These are phyloP conservation scores for Rhodomyrtus psidioides DNA, from an alignment of 441 rosid species.

Conservation along the genomic window DNA sequence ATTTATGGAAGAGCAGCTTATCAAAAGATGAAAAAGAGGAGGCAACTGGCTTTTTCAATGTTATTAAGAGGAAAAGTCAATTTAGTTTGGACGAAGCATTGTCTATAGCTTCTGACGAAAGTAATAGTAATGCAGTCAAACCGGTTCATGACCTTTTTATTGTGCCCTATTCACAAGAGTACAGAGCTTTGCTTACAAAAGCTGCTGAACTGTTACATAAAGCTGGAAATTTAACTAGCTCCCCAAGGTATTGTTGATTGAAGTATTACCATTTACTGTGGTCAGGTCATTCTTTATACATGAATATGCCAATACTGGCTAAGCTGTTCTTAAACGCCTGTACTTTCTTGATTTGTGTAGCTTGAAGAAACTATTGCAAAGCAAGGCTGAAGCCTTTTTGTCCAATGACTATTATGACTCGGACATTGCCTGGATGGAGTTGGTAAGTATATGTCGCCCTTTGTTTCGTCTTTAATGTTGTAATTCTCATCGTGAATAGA, in stretches of 20 bases:
- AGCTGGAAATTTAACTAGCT: slow-evolving; percentile 77
- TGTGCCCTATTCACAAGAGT: slow-evolving; percentile 66
- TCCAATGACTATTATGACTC: slow-evolving; percentile 90
- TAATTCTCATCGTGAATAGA: background rate
- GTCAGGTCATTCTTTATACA: background rate
- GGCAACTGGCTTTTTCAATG: slow-evolving; percentile 71
- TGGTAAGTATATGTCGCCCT: slow-evolving; percentile 41
- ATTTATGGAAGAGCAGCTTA: slow-evolving; percentile 55
- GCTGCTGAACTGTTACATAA: slow-evolving; percentile 73
- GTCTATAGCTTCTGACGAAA: slow-evolving; percentile 17
- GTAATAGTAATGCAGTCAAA: slow-evolving; percentile 20
- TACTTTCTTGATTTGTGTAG: slow-evolving; percentile 29
- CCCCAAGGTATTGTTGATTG: slow-evolving; percentile 45
- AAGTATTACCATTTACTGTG: background rate
- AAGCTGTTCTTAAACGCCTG: background rate
- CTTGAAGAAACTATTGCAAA: slow-evolving; percentile 78
- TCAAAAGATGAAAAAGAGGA: slow-evolving; percentile 43
- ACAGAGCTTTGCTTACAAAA: slow-evolving; percentile 47
- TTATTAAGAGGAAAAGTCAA: slow-evolving; percentile 67
- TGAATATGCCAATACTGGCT: background rate
- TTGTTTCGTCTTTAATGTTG: background rate
- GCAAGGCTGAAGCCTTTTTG: slow-evolving; percentile 88
- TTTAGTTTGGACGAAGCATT: slow-evolving; percentile 31
- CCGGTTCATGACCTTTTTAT: slow-evolving; percentile 44
- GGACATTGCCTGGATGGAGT: slow-evolving; percentile 97